Evolutionary conservation across 371 early-diverging fungal genomes (phyloP), one percentile per base, ranked within the genome.

Genomic region (Homolaphlyctis polyrhiza): DNA sequence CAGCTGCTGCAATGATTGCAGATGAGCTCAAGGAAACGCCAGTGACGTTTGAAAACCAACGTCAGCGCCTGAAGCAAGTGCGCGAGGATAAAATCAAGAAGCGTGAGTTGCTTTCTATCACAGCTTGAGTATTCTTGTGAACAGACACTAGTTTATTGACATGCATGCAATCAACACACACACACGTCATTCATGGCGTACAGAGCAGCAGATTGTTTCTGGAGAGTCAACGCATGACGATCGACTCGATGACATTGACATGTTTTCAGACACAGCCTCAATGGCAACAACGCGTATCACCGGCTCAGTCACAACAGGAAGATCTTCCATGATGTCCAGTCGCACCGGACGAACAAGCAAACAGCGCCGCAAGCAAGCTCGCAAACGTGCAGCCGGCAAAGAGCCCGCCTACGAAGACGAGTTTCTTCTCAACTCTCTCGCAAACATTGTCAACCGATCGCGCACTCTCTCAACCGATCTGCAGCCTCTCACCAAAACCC

Each of bases 321-420:
- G 55, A n/a, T 27, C 55, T 30, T 55, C 55, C 6, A 55, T 27
- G 55, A 2, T 25, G n/a, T 4, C 47, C 67, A 67, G 62, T 62
- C 2, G 49, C 30, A 23, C 62, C 61, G 43, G 69, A 35, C 43
- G 68, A 62, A 88, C 91, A 2, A 85, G 89, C 14, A 89, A 88
- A 64, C 83, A 78, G 33, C 80, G 87, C 57, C 79, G 86, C 60
- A 84, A 87, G 59, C 78, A 83, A 54, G 91, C 90, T 55, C 81
- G 88, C 52, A 91, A 91, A 67, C 84, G 89, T 49, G 83, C 86
- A 13, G 81, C 89, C 43, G 95, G 95, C 57, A 91, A 90, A 70
- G 91, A 93, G 76, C 93, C 92, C 21, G 83, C 86, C 4, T 92
- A 87, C 66, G 97, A 96, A 67, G 94, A 95, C 68, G 90, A 92